A percentile compares a stretch with the other conserved stretches of the same genome.
These are phyloP conservation scores for Lactarius hengduanensis DNA, from an alignment of 768 basidiomycete genomes.

Conservation along the genomic window DNA sequence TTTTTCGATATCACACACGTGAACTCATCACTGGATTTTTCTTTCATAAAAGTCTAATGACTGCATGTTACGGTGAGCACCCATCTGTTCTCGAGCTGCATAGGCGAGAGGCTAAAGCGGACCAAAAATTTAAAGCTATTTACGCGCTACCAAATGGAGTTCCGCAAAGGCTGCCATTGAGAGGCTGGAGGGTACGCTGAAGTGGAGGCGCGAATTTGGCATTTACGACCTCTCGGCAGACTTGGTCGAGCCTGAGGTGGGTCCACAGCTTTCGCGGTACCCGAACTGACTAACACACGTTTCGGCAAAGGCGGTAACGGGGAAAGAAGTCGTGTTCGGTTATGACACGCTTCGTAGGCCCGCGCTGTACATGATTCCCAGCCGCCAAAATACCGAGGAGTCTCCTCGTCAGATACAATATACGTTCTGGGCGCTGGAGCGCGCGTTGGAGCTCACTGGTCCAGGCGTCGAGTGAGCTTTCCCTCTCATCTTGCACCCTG, in stretches of 20 bases:
- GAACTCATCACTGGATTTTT: neutral
- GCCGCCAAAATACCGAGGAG: constrained; percentile 77
- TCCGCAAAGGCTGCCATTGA: constrained; percentile 50
- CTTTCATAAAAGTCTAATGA: constrained; percentile 50
- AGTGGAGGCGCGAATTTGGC: constrained; percentile 80
- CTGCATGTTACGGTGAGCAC: constrained; percentile 59
- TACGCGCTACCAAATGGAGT: constrained; percentile 79
- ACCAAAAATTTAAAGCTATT: constrained; percentile 46
- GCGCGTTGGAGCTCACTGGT: constrained; percentile 71
- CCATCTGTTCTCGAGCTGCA: neutral
- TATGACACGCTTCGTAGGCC: constrained; percentile 68
- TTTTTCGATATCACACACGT: neutral
- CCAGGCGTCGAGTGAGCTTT: constrained; percentile 74
- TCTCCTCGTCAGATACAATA: constrained; percentile 66
- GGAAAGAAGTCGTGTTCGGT: constrained; percentile 78
- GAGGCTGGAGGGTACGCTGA: constrained; percentile 68
- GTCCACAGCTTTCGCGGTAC: constrained; percentile 20
- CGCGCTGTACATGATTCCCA: constrained; percentile 63
- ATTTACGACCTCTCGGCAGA: constrained; percentile 63
- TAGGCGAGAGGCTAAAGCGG: neutral
- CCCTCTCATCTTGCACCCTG: neutral
- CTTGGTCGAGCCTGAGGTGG: constrained; percentile 72
- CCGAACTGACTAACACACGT: neutral
- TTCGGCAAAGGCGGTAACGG: constrained; percentile 63
- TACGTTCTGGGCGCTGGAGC: constrained; percentile 76